Conservation (phyloP, 139 green algal genomes). For the Asterochloris erici region DNA sequence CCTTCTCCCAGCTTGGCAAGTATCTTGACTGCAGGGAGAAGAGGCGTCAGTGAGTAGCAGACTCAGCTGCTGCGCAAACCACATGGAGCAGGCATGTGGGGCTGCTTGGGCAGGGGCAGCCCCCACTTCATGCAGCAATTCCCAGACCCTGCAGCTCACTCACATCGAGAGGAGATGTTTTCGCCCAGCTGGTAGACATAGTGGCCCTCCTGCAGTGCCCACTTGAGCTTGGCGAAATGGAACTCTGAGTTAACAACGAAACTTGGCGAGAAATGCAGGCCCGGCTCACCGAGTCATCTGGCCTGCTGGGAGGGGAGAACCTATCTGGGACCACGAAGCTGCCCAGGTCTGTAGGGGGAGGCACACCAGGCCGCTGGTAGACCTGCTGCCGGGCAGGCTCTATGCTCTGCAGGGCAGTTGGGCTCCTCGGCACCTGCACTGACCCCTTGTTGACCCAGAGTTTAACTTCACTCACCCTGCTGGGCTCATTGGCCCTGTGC, state of each 20-base stretch:
- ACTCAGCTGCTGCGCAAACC: too few relatives aligned
- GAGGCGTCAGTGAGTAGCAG: too few relatives aligned
- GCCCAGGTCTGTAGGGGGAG: slow-evolving; percentile 32
- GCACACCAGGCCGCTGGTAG: slow-evolving; percentile 40
- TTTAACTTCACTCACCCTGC: too few relatives aligned
- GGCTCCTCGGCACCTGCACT: too few relatives aligned
- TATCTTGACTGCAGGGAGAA: slow-evolving; percentile 80
- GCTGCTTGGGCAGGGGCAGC: not conserved
- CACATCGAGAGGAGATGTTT: slow-evolving; percentile 80
- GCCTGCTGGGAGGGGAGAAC: slow-evolving; percentile 42
- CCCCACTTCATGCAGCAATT: not conserved
- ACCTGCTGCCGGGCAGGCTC: too few relatives aligned
- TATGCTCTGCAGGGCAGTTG: too few relatives aligned
- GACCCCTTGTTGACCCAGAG: too few relatives aligned
- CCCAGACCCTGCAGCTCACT: slow-evolving; percentile 21
- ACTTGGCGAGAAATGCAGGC: not conserved
- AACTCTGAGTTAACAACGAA: too few relatives aligned
- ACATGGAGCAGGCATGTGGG: too few relatives aligned
- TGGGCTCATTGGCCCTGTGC: too few relatives aligned
- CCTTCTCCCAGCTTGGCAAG: slow-evolving; percentile 91
- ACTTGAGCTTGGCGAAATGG: too few relatives aligned
- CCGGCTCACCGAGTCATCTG: slow-evolving; percentile 52
- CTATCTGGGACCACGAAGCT: slow-evolving; percentile 47
- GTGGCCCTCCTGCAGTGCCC: slow-evolving; percentile 69
- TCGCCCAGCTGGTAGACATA: slow-evolving; percentile 80